Base-by-base conservation (phyloP, 2,329 filamentous ascomycete species). In the Phialophora chinensis region DNA sequence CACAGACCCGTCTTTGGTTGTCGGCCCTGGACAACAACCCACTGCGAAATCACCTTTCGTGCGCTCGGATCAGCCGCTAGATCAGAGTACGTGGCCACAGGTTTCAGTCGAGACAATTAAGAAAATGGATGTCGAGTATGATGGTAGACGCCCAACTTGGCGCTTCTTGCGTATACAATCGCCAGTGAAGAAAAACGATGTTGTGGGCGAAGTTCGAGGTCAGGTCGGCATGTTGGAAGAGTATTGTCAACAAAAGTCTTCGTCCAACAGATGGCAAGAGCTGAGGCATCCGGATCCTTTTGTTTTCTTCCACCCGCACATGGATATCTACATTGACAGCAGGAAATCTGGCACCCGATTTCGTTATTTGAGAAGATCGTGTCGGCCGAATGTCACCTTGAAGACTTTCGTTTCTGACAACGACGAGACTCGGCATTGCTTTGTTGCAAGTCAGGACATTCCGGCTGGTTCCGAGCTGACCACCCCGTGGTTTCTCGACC, bases 251-350 rank as follows among this genome's bases (percentile, higher is more conserved):
- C 85, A 91, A 62, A 81, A 85, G 0, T 70, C 66, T 33, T 65
- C 65, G 6, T 83, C 84, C 33, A 92, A 91, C 72, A 82, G 88
- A 8, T 93, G 89, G 89, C 80, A 85, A 38, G 88, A 91, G 60
- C 78, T 91, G 11, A 77, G 78, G 38, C 82, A 84, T 69, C 82
- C 83, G 1, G 80, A 83, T 63, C 91, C 91, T 0, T 93, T 93
- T 73, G 90, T 94, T 27, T 92, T 93, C 76, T 94, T 98, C 78
- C 93, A 96, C 74, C 92, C 93, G 0, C 85, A 89, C 66, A 86
- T 98, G 8, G 94, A 94, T 0, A 86, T 99, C 12, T 97, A 93
- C 79, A 95, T 99, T 74, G 95, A 97, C 78, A 95, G 93, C 10
- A 86, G 95, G 66, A 87, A 87, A 76, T 92, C 96, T 80, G 95